Percentiles rank a stretch among this genome's conserved stretches.
Conservation (phyloP, 139 green algal genomes). For the Chlamydomonas sphaeroides region DNA sequence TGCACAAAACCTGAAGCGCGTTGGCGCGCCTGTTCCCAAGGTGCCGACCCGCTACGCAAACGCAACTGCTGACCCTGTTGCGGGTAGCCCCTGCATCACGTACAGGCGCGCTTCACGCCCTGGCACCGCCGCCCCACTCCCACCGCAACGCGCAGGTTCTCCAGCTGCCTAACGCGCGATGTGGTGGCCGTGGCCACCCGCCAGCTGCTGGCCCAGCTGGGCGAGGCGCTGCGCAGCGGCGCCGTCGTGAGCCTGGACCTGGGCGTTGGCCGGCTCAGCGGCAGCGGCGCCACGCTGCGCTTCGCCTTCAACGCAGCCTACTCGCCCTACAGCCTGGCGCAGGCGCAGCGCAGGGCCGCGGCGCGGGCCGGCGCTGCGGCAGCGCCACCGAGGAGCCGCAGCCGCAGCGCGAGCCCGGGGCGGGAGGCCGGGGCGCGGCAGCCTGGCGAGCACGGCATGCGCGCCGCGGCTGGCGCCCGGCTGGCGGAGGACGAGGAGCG, state of each 20-base stretch:
- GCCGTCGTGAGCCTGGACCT: not conserved
- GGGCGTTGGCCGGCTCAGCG: slow-evolving; percentile 12
- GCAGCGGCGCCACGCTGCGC: not conserved
- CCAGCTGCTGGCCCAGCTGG: slow-evolving; percentile 9
- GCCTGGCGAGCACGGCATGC: no score
- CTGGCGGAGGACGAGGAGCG: no score
- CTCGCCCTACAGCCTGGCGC: not conserved
- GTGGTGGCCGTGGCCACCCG: not conserved
- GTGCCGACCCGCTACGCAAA: not conserved
- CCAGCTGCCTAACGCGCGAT: not conserved
- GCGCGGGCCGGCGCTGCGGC: no score
- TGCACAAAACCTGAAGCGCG: no score
- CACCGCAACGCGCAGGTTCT: not conserved
- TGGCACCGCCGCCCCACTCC: not conserved
- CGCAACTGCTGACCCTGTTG: not conserved
- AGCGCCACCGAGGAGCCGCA: not conserved
- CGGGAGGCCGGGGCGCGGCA: no score
- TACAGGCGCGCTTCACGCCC: not conserved
- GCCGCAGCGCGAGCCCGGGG: no score
- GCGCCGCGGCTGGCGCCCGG: no score
- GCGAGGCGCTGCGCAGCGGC: slow-evolving; percentile 1
- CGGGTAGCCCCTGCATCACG: not conserved
- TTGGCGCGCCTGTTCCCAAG: no score
- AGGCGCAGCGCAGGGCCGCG: not conserved
- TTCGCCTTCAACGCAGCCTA: slow-evolving; percentile 3